A percentile compares a stretch with the other conserved stretches of the same genome.
phyloP scores from a whole-genome alignment of 31 red algal genomes.

The Asparagopsis taxiformis region DNA sequence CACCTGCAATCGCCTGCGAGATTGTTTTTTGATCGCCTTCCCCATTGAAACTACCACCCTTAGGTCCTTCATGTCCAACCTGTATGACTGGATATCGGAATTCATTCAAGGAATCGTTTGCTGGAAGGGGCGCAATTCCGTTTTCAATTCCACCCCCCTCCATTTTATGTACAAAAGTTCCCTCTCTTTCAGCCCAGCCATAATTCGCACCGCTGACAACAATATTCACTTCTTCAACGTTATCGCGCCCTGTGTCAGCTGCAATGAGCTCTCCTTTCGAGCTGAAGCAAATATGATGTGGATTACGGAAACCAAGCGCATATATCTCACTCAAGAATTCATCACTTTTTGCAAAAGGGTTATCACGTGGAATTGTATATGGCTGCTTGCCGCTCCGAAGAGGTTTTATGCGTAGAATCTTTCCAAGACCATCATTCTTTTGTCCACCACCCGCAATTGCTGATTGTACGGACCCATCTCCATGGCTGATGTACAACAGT shows the following conservation, averaged over 20 bases:
- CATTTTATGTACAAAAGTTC: constrained; percentile 51
- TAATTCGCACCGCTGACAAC: constrained; percentile 52
- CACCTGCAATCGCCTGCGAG: constrained; percentile 32
- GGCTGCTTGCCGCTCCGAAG: constrained; percentile 7
- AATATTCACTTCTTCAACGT: constrained; percentile 71
- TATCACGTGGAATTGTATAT: constrained; percentile 44
- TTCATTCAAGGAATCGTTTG: constrained; percentile 22
- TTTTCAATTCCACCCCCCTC: constrained; percentile 13
- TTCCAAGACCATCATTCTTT: constrained; percentile 48
- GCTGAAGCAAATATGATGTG: constrained; percentile 52
- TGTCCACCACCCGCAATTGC: constrained; percentile 50
- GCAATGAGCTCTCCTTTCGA: constrained; percentile 30
- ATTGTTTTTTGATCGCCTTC: too few relatives aligned
- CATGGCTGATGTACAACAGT: constrained; percentile 56
- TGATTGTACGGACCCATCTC: constrained; percentile 53
- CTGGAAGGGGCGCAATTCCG: constrained; percentile 41
- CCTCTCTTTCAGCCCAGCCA: constrained; percentile 64
- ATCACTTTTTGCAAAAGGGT: constrained; percentile 36
- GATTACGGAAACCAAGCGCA: constrained; percentile 70
- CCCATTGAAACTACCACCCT: constrained; percentile 33
- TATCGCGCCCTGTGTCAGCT: constrained; percentile 56
- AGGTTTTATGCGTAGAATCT: constrained; percentile 70
- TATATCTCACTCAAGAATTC: constrained; percentile 34
- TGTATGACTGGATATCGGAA: constrained; percentile 61
- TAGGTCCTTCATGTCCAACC: constrained; percentile 35